These are phyloP conservation scores for Aspergillus ostianus DNA, from an alignment of 495 filamentous ascomycete genomes.

Conservation along the genomic window DNA sequence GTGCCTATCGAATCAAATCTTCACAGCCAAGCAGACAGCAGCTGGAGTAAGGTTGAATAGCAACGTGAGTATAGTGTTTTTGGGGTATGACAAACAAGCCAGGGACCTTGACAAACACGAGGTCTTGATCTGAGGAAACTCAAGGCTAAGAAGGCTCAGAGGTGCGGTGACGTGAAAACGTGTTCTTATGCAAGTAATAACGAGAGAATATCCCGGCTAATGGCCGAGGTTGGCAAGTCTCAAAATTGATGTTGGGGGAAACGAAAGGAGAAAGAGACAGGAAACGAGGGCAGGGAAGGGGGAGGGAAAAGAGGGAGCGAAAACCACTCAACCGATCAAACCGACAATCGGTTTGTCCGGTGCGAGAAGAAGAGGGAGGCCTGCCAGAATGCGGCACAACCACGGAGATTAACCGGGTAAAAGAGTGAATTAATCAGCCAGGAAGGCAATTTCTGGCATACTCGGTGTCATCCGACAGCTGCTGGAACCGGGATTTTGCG, in stretches of 20 bases:
- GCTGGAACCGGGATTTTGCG: background rate
- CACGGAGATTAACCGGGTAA: constrained; percentile 3
- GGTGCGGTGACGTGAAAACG: background rate
- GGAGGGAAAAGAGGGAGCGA: background rate
- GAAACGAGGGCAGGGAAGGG: background rate
- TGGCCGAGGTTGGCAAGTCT: background rate
- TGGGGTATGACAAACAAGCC: background rate
- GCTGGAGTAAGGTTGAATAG: background rate
- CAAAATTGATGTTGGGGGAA: background rate
- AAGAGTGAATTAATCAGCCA: constrained; percentile 6
- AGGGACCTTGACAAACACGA: too few species aligned
- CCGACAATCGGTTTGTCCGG: background rate
- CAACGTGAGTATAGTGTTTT: background rate
- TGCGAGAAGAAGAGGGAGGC: background rate
- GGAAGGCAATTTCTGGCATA: background rate
- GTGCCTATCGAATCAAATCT: background rate
- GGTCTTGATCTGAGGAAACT: background rate
- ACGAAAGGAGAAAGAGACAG: background rate
- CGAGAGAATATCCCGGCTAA: background rate
- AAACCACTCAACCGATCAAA: background rate
- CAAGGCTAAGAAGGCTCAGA: background rate
- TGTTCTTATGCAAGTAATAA: background rate
- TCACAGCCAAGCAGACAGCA: background rate
- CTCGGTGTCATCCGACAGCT: background rate
- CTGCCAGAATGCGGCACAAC: background rate